A percentile compares a stretch with the other conserved stretches of the same genome.
phyloP scores from a whole-genome alignment of 305 asterid genomes.

The Withania somnifera region DNA sequence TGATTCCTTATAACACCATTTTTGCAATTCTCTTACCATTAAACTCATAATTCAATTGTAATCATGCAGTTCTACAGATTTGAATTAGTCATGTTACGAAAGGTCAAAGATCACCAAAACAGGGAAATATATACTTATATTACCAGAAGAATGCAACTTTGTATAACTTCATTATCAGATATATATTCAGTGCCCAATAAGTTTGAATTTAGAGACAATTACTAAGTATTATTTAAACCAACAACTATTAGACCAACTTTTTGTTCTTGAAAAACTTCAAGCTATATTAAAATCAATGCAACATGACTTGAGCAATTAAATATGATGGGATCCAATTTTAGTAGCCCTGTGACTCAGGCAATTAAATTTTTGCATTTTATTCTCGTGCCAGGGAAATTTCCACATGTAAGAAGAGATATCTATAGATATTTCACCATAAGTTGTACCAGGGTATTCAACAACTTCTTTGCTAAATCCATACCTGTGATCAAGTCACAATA shows the following conservation, averaged over 20 bases:
- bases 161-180: not conserved
- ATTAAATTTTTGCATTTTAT: not conserved
- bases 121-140: not conserved
- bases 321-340: not conserved
- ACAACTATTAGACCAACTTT: not conserved
- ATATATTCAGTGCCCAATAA: not conserved
- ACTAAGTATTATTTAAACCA: not conserved
- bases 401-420: not conserved
- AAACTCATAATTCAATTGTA: not conserved
- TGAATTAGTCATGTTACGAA: not conserved
- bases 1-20: not conserved
- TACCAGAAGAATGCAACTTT: not conserved
- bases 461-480: slow-evolving; percentile 86
- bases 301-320: not conserved
- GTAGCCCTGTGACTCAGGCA: not conserved
- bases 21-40: not conserved
- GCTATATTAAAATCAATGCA: not conserved
- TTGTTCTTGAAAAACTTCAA: not conserved
- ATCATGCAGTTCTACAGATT: not conserved
- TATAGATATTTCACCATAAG: not conserved
- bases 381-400: not conserved
- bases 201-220: not conserved
- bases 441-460: slow-evolving; percentile 90
- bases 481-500: slow-evolving; percentile 37
- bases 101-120: not conserved